Percentiles rank a stretch among this genome's conserved stretches.
These are phyloP conservation scores for Blastomyces gilchristii DNA, from an alignment of 2,329 filamentous ascomycete species.

Conservation along the genomic window DNA sequence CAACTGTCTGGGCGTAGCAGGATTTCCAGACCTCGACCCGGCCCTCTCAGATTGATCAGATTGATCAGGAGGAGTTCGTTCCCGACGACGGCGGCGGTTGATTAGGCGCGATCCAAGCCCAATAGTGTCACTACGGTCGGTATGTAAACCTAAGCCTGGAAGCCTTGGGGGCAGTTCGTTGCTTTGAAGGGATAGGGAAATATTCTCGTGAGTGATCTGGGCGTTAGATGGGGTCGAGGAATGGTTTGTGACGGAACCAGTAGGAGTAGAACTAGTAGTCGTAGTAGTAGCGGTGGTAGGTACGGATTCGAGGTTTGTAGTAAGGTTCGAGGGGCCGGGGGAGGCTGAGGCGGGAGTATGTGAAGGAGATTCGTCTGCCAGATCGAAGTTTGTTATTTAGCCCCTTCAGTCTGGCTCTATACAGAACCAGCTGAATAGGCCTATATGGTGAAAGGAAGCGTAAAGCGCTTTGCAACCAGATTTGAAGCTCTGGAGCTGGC, in stretches of 20 bases:
- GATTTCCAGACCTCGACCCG: slow-evolving; percentile 18
- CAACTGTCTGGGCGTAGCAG: slow-evolving; percentile 20
- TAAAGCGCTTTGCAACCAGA: slow-evolving; percentile 7
- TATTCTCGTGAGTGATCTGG: slow-evolving; percentile 7
- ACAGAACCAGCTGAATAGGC: slow-evolving; percentile 38
- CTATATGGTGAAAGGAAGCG: slow-evolving; percentile 10
- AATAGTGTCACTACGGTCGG: background rate
- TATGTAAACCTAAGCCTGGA: slow-evolving; percentile 4
- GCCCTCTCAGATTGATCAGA: slow-evolving; percentile 17
- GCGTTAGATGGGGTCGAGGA: slow-evolving; percentile 14
- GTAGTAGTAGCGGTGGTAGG: slow-evolving; percentile 40
- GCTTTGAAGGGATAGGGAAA: background rate
- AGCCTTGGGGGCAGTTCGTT: slow-evolving; percentile 5
- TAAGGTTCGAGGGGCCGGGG: slow-evolving; percentile 56
- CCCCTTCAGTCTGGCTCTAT: slow-evolving; percentile 34
- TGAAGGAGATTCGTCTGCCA: slow-evolving; percentile 59
- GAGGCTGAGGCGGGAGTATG: slow-evolving; percentile 50
- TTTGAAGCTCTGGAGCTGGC: slow-evolving; percentile 7
- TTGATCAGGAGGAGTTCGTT: slow-evolving; percentile 22
- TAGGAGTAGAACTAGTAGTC: slow-evolving; percentile 25
- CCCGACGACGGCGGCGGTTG: slow-evolving; percentile 26
- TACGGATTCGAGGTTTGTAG: slow-evolving; percentile 44
- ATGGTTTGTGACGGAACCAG: background rate
- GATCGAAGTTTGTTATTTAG: slow-evolving; percentile 49
- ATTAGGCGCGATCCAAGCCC: slow-evolving; percentile 15